Evolutionary conservation across 2,329 filamentous ascomycete genomes (phyloP), one percentile per base, ranked within the genome.

Genomic region (Epicoccum nigrum): DNA sequence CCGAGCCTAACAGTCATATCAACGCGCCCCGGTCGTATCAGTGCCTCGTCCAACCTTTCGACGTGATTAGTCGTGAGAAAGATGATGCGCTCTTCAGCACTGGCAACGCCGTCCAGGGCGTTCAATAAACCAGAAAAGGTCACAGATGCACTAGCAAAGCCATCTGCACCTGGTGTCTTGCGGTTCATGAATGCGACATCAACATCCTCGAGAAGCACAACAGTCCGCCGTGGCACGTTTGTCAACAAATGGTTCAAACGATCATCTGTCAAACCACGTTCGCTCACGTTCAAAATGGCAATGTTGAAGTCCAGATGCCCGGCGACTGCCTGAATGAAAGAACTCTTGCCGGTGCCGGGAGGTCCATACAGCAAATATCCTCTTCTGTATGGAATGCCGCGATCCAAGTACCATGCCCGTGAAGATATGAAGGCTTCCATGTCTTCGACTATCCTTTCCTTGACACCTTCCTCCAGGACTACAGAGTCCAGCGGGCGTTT

Each of bases 21-120:
- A 1, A 99, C 92, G 40, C 94, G 84, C 0, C 94, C 94, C 0
- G 94, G 94, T 19, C 94, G 83, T 39, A 97, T 90, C 33, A 99
- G 76, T 4, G 94, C 94, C 54, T 91, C 88, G 66, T 97, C 92
- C 1, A 97, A 82, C 32, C 90, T 83, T 60, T 97, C 92, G 30
- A 96, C 86, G 67, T 97, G 91, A 67, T 99, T 99, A 16, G 93
- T 96, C 2, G 94, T 99, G 56, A 96, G 80, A 73, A 99, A 96
- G 1, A 95, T 86, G 56, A 99, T 89, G 45, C 94, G 85, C 77
- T 97, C 93, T 71, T 97, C 94, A 11, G 92, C 90, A 43, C 92
- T 95, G 6, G 92, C 92, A n/a, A 97, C 86, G 1, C 94, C 94
- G 58, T 99, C 94, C 12, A 81, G 68, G 3, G 79, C 79, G 50